Evolutionary conservation across 2,329 filamentous ascomycete genomes (phyloP).

Genomic region (Elsinoe ampelina): DNA sequence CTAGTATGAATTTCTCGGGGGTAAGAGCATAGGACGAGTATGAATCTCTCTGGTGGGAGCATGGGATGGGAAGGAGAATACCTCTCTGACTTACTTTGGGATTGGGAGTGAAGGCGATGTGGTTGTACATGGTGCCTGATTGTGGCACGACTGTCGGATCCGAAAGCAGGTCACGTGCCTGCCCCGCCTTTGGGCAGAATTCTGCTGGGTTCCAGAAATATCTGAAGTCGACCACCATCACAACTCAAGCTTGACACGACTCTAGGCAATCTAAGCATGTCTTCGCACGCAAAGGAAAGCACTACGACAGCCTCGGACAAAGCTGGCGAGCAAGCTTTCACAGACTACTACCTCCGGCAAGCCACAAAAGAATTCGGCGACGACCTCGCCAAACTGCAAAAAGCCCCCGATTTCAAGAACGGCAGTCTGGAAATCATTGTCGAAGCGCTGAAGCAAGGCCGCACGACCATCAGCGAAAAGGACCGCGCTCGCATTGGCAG

Average conservation of each 20-base stretch:
- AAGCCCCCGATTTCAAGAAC: slow-evolving; percentile 62
- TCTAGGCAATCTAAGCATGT: background rate
- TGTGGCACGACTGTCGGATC: background rate
- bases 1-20: no score
- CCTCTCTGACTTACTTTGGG: no score
- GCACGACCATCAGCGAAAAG: slow-evolving; percentile 49
- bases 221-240: no score
- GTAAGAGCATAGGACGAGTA: no score
- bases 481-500: slow-evolving; percentile 38
- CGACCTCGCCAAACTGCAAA: slow-evolving; percentile 61
- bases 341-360: slow-evolving; percentile 59
- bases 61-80: no score
- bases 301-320: background rate
- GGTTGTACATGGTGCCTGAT: background rate
- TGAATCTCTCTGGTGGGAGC: no score
- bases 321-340: slow-evolving; percentile 38
- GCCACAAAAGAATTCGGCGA: slow-evolving; percentile 62
- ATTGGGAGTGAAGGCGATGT: no score
- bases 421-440: slow-evolving; percentile 55
- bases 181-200: background rate
- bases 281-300: background rate
- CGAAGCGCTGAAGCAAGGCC: slow-evolving; percentile 59
- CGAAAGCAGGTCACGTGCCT: background rate
- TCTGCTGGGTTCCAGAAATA: background rate
- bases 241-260: background rate